phyloP scores from a whole-genome alignment of 2,329 filamentous ascomycete species.

The Penicillium sp. region DNA sequence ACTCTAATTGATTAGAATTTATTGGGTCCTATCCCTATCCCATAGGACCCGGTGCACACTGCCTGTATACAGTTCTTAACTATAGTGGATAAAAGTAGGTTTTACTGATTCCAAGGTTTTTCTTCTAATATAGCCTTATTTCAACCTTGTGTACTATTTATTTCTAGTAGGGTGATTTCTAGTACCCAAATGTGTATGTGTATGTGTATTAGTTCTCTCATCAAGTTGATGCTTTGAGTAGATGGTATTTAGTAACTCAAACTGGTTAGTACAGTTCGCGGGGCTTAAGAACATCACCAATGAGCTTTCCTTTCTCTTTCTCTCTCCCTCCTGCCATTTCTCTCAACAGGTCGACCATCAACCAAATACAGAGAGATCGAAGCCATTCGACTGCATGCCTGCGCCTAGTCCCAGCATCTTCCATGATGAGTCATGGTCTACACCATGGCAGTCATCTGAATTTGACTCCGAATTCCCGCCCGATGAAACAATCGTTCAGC shows the following conservation, averaged over 20 bases:
- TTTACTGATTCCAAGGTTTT: no score
- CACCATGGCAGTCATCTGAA: neutral
- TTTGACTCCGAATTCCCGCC: neutral
- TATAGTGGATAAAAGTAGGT: no score
- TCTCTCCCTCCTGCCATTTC: neutral
- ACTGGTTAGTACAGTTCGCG: neutral
- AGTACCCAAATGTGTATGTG: no score
- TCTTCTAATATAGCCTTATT: no score
- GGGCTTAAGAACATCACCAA: neutral
- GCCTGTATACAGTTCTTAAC: no score
- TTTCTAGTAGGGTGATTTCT: no score
- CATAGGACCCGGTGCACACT: no score
- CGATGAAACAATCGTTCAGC: neutral
- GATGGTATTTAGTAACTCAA: neutral
- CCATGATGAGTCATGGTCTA: conserved; percentile 1
- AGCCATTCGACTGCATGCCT: neutral
- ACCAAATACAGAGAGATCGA: neutral
- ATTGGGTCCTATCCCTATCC: no score
- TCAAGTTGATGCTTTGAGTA: neutral
- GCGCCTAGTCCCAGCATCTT: neutral
- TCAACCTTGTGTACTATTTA: no score
- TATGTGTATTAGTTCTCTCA: neutral
- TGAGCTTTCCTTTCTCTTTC: neutral
- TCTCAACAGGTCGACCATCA: neutral
- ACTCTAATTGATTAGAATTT: no score